These are phyloP conservation scores for Pichia terricola DNA, from an alignment of 1,139 yeast species.

Conservation along the genomic window DNA sequence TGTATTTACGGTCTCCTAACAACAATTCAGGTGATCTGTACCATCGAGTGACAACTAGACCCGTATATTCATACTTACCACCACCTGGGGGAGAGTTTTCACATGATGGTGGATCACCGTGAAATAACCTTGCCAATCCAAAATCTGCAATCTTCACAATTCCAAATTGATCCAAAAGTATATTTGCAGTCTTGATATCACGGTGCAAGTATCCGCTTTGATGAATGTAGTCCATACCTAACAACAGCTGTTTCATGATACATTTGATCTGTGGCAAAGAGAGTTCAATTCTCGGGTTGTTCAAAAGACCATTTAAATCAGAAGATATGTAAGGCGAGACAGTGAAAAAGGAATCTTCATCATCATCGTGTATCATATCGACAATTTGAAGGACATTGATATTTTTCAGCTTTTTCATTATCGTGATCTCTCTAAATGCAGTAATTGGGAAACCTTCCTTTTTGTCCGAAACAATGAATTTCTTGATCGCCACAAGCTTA, in stretches of 20 bases:
- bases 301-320: conserved; percentile 86
- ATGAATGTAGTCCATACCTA: conserved; percentile 79
- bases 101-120: conserved; percentile 52
- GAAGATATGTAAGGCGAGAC: conserved; percentile 92
- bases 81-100: conserved; percentile 51
- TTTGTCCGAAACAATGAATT: conserved; percentile 70
- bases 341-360: conserved; percentile 50
- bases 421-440: conserved; percentile 85
- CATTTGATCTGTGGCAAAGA: conserved; percentile 69
- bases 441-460: conserved; percentile 94
- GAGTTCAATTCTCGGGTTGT: conserved; percentile 64
- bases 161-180: conserved; percentile 70
- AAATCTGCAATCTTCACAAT: conserved; percentile 84
- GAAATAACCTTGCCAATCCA: conserved; percentile 78
- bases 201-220: conserved; percentile 66
- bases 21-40: conserved; percentile 92
- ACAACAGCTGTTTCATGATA: conserved; percentile 66
- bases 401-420: conserved; percentile 63
- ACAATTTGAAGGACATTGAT: conserved; percentile 63
- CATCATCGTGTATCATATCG: conserved; percentile 68
- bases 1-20: conserved; percentile 74
- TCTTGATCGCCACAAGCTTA: conserved; percentile 74
- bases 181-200: conserved; percentile 91
- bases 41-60: conserved; percentile 93
- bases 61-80: conserved; percentile 72